Evolutionary conservation across 1,284 basidiomycete genomes (phyloP), one percentile per base, ranked within the genome.

Genomic region (Ceratobasidium sp.): DNA sequence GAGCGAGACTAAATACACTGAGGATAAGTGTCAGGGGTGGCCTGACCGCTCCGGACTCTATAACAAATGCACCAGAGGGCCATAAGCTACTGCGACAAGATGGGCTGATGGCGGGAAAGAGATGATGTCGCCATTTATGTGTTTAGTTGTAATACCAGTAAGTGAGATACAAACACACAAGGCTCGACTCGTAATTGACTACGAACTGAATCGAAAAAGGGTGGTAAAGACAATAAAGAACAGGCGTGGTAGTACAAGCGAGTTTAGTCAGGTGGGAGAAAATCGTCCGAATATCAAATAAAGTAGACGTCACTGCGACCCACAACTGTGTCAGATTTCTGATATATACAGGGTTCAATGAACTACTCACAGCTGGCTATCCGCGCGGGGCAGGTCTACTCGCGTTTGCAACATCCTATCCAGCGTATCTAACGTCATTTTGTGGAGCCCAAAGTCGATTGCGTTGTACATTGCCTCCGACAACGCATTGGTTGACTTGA

Each of bases 381-480:
- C n/a, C 11, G 38, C 56, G n/a, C 21, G 36, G 12, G 25, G 28
- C 2, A 42, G 18, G 2, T 12, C 11, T 40, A 23, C 12, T 36
- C 56, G 56, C 36, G 56, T 42, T 38, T 42, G 36, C 11, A 59
- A 23, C 56, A 42, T 42, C n/a, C 5, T 42, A 42, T 59, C 56
- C 4, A 59, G 36, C 25, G 23, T 42, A 1, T 59, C 21, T 11
- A 42, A 8, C 18, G 9, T 59, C 56, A 59, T 59, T 30, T 23
- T 59, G 12, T 38, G 36, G 5, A 59, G 11, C 23, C 42, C 60
- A 48, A 36, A 28, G n/a, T 33, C 42, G 36, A 70, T 59, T 12
- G 67, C 54, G 42, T 38, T 58, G 33, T 25, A 33, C 67, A 21
- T 54, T 3, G 69, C 25, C 14, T 71, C 56, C 8, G 69, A 51